Evolutionary conservation across 129 eudicot genomes (phyloP).

Genomic region (sunflower (Helianthus annuus)): HanXRQr2.0-SUNRISE NC_035440.2:65214971-65215470

Average conservation of each 20-base stretch:
- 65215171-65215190: slow-evolving; percentile 20
- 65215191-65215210: slow-evolving; percentile 9
- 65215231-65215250: slow-evolving; percentile 25
- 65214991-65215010: no score
- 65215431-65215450: slow-evolving; percentile 4
- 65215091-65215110: slow-evolving; percentile 10
- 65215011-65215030: no score
- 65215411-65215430: slow-evolving; percentile 27
- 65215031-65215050: no score
- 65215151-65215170: slow-evolving; percentile 20
- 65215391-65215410: slow-evolving; percentile 17
- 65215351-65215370: slow-evolving; percentile 36
- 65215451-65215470: slow-evolving; percentile 35
- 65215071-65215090: not conserved
- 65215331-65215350: slow-evolving; percentile 29
- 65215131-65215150: slow-evolving; percentile 8
- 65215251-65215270: slow-evolving; percentile 30
- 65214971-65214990: no score
- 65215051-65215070: no score
- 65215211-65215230: slow-evolving; percentile 3
- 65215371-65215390: slow-evolving; percentile 37
- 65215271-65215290: slow-evolving; percentile 40
- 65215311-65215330: slow-evolving; percentile 31
- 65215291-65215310: slow-evolving; percentile 24
- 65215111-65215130: slow-evolving; percentile 17